A percentile compares a stretch with the other conserved stretches of the same genome.
Evolutionary conservation across 208 protist genomes (phyloP).

Genomic region (Herpetomonas tarakana): DNA sequence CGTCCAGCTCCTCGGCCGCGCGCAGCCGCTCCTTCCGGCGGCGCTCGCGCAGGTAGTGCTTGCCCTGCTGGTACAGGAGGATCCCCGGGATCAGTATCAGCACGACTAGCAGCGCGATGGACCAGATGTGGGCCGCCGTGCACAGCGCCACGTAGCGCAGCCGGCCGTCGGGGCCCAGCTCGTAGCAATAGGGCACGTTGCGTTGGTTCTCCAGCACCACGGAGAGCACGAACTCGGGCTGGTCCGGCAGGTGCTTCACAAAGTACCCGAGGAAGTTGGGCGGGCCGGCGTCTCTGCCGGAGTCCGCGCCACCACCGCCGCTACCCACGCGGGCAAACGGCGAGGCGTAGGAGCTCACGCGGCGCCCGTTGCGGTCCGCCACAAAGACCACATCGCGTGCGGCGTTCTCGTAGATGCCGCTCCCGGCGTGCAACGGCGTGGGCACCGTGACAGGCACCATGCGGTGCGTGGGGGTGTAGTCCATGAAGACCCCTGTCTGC

Average conservation of each 20-base stretch:
- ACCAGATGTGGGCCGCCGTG: constrained; percentile 73
- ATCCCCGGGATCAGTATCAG: constrained; percentile 26
- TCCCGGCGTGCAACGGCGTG: constrained; percentile 46
- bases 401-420: constrained; percentile 84
- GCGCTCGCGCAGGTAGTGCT: constrained; percentile 14
- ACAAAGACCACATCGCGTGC: constrained; percentile 69
- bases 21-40: not conserved
- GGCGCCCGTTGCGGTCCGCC: constrained; percentile 75
- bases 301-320: constrained; percentile 21
- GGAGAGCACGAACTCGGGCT: constrained; percentile 82
- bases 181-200: constrained; percentile 86
- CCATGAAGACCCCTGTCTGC: constrained; percentile 22
- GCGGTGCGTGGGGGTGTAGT: constrained; percentile 23
- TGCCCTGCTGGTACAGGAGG: constrained; percentile 24
- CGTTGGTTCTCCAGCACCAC: constrained; percentile 70
- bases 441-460: constrained; percentile 45
- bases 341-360: constrained; percentile 61
- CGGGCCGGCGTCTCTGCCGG: constrained; percentile 24
- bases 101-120: constrained; percentile 28
- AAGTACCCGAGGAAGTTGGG: constrained; percentile 71
- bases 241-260: constrained; percentile 66
- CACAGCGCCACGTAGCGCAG: constrained; percentile 83
- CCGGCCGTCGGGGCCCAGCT: constrained; percentile 57
- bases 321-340: constrained; percentile 50
- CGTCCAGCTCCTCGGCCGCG: not conserved